Evolutionary conservation across 75 land plant species (phyloP).

Genomic region (Isoetes taiwanensis): DNA sequence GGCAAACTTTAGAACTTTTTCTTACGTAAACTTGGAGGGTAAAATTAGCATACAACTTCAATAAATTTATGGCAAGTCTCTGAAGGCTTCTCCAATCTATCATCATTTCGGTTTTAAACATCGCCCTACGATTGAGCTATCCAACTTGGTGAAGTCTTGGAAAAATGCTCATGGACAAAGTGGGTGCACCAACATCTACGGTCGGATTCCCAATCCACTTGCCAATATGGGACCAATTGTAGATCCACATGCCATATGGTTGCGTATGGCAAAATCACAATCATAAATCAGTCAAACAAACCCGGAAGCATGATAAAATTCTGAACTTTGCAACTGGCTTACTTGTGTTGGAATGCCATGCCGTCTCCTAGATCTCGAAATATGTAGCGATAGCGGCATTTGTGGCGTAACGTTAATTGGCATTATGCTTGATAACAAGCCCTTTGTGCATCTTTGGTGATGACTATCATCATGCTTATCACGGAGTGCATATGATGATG

Average conservation of each 20-base stretch:
- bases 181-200: conserved; percentile 95
- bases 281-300: not conserved
- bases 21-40: no score
- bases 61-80: no score
- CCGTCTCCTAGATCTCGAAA: conserved; percentile 68
- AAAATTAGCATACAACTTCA: no score
- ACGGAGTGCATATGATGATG: no score
- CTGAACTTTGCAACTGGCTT: not conserved
- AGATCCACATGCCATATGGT: conserved; percentile 95
- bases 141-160: no score
- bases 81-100: no score
- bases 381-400: conserved; percentile 86
- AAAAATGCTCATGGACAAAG: conserved; percentile 95
- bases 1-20: no score
- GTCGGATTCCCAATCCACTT: conserved; percentile 96
- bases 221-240: conserved; percentile 98
- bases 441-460: conserved; percentile 96
- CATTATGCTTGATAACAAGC: conserved; percentile 92
- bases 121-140: no score
- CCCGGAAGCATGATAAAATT: not conserved
- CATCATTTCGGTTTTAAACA: no score
- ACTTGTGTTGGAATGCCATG: conserved; percentile 82
- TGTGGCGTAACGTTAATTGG: conserved; percentile 97
- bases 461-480: conserved; percentile 97
- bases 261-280: conserved; percentile 87